Conservation (phyloP, 352 stramenopile genomes). For the Phytophthora cryptogea region DNA sequence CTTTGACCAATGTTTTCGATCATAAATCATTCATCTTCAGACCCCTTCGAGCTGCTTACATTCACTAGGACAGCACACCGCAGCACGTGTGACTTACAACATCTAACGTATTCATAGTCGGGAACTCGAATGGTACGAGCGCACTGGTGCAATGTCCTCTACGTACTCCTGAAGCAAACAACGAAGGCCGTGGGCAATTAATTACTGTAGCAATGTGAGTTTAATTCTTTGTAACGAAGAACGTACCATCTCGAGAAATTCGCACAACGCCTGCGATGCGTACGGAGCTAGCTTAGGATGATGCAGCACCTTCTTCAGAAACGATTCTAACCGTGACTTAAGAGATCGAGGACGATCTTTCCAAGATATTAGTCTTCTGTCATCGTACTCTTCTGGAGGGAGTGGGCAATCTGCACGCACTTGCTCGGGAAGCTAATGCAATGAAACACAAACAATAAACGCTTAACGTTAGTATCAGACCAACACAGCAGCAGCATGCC, state of each 20-base stretch:
- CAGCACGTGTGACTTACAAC: too few relatives aligned
- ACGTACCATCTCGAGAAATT: conserved; percentile 75
- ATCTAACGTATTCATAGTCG: conserved; percentile 26
- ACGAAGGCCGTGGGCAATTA: background rate
- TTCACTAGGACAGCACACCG: too few relatives aligned
- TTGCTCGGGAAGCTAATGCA: conserved; percentile 44
- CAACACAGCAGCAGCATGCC: background rate
- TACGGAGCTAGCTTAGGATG: conserved; percentile 57
- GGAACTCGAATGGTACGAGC: conserved; percentile 54
- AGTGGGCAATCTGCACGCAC: conserved; percentile 50
- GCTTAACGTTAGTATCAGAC: background rate
- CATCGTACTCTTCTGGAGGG: conserved; percentile 46
- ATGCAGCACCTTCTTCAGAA: conserved; percentile 57
- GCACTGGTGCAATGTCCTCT: conserved; percentile 42
- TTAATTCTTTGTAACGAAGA: background rate
- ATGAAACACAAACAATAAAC: too few relatives aligned
- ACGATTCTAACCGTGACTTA: conserved; percentile 70
- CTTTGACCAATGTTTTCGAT: background rate
- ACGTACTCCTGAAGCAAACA: conserved; percentile 53
- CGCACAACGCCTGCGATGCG: conserved; percentile 61
- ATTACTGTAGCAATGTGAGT: background rate
- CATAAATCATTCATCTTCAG: background rate
- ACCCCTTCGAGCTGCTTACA: too few relatives aligned
- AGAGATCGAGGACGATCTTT: conserved; percentile 58
- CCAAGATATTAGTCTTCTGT: conserved; percentile 61